Evolutionary conservation across 139 green algal species (phyloP).

Genomic region (Edaphochlamys debaryana): DNA sequence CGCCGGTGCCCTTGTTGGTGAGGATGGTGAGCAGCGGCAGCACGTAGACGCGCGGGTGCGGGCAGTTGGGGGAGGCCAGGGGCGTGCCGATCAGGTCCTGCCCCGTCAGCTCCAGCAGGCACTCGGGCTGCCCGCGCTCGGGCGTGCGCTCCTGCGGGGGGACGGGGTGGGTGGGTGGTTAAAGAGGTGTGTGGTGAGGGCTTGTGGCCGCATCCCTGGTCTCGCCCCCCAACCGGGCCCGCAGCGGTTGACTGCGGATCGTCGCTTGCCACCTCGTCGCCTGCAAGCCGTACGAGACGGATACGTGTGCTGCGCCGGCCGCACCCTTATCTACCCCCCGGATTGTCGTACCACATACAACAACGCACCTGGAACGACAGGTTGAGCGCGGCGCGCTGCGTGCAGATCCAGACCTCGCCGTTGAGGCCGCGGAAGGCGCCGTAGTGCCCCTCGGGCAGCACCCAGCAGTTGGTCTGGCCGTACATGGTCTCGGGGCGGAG

Average conservation of each 20-base stretch:
- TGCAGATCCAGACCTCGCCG: conserved; percentile 92
- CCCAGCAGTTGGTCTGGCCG: conserved; percentile 98
- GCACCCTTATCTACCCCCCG: too few species aligned
- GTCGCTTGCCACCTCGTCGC: too few species aligned
- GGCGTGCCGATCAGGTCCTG: conserved; percentile 93
- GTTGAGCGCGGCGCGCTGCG: conserved; percentile 90
- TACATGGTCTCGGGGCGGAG: conserved; percentile 99
- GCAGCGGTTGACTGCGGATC: too few species aligned
- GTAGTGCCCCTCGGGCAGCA: conserved; percentile 96
- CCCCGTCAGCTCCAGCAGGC: conserved; percentile 86
- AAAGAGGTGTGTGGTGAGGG: too few species aligned
- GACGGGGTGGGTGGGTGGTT: background rate
- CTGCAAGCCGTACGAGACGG: too few species aligned
- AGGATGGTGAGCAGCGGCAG: conserved; percentile 98
- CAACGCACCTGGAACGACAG: conserved; percentile 90
- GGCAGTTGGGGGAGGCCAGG: conserved; percentile 75
- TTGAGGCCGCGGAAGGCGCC: conserved; percentile 84
- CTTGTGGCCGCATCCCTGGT: too few species aligned
- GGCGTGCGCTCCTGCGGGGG: conserved; percentile 61
- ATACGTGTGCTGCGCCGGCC: too few species aligned
- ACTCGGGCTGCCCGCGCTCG: conserved; percentile 73
- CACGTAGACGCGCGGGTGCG: conserved; percentile 87
- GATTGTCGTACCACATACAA: too few species aligned
- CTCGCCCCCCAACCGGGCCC: too few species aligned
- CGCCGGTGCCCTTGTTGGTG: conserved; percentile 97